Conservation (phyloP, 495 filamentous ascomycete species). For the Aspergillus asperescens region DNA sequence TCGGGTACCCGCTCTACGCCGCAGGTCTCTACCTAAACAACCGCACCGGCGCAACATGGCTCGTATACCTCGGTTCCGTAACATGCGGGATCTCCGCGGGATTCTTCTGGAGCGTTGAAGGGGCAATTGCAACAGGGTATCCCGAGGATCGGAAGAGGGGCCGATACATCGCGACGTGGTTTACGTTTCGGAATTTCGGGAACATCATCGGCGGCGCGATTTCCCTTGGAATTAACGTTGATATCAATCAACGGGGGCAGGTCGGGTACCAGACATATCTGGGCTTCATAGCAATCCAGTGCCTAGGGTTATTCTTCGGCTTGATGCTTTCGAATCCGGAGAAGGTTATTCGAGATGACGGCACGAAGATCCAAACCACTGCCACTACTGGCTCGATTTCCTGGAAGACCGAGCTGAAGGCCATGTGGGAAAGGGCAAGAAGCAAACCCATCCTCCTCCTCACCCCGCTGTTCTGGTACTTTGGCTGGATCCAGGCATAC, state of each 20-base stretch:
- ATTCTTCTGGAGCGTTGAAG: conserved; percentile 51
- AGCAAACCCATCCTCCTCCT: conserved; percentile 47
- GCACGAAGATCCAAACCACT: conserved; percentile 18
- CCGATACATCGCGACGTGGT: conserved; percentile 52
- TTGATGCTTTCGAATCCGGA: conserved; percentile 47
- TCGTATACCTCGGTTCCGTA: conserved; percentile 49
- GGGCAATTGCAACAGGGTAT: conserved; percentile 51
- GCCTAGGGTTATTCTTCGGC: conserved; percentile 43
- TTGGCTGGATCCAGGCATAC: conserved; percentile 51
- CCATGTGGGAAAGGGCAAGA: conserved; percentile 35
- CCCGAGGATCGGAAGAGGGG: conserved; percentile 48
- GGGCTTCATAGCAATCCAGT: conserved; percentile 48
- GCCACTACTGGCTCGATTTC: conserved; percentile 22
- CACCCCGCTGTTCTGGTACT: conserved; percentile 47
- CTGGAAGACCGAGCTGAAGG: conserved; percentile 28
- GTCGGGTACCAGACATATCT: conserved; percentile 50
- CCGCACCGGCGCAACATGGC: conserved; percentile 49
- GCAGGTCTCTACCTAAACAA: conserved; percentile 54
- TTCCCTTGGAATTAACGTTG: conserved; percentile 48
- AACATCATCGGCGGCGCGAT: conserved; percentile 52
- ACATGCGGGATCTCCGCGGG: conserved; percentile 50
- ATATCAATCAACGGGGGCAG: conserved; percentile 42
- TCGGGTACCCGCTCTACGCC: conserved; percentile 52
- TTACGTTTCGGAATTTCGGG: conserved; percentile 50
- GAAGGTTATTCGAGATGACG: conserved; percentile 48